phyloP scores from a whole-genome alignment of 176 grass and related monocot species.

The Zea luxurians region DNA sequence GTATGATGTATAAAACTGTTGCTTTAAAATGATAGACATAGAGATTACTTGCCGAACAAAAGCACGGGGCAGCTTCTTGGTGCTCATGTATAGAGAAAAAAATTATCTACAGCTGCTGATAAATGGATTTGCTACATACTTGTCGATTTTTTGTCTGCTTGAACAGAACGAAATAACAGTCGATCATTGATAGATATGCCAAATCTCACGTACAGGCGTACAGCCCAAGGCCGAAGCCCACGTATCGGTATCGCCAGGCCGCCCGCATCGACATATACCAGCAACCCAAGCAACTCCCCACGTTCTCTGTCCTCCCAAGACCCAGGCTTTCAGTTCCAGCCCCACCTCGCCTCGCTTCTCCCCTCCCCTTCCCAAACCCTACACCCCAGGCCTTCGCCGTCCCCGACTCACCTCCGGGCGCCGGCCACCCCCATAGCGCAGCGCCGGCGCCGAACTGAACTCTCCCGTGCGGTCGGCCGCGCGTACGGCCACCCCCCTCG shows the following conservation, averaged over 20 bases:
- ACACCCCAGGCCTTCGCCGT: constrained; percentile 1
- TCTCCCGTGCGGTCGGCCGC: background rate
- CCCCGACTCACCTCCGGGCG: too few species aligned
- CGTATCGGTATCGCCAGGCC: background rate
- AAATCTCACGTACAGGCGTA: background rate
- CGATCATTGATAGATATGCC: too few species aligned
- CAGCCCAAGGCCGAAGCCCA: background rate
- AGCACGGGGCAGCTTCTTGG: too few species aligned
- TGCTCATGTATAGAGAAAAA: too few species aligned
- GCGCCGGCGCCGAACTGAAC: background rate
- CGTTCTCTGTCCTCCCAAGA: background rate
- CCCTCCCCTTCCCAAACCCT: constrained; percentile 45
- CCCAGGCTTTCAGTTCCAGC: background rate
- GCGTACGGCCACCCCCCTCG: constrained; percentile 6
- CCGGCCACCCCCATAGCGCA: background rate
- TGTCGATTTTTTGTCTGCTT: too few species aligned
- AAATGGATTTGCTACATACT: too few species aligned
- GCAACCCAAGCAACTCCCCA: constrained; percentile 6
- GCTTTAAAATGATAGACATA: too few species aligned
- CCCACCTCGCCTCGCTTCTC: background rate
- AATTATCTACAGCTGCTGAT: too few species aligned
- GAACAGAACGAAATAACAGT: too few species aligned
- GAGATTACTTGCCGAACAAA: too few species aligned
- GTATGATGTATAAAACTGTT: too few species aligned
- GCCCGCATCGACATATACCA: background rate